Conservation (phyloP, 73 alveolate species). For the Paramecium pentaurelia region DNA sequence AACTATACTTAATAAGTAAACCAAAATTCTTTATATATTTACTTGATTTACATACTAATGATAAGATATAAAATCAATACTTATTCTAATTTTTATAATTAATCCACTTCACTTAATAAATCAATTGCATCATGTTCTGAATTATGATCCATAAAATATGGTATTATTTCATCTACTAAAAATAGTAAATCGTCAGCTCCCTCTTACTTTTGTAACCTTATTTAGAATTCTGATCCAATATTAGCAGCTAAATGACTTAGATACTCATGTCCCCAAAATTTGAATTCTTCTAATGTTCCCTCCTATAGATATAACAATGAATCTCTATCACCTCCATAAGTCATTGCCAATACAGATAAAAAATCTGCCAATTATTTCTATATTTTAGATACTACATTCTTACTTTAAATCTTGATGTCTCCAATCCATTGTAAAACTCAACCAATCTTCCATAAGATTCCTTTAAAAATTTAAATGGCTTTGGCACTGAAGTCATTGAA, state of each 20-base stretch:
- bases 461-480: constrained; percentile 90
- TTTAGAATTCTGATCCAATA: constrained; percentile 80
- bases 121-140: constrained; percentile 96
- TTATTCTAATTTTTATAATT: constrained; percentile 68
- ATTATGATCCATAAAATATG: constrained; percentile 85
- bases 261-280: constrained; percentile 96
- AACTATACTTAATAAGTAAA: constrained; percentile 75
- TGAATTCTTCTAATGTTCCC: constrained; percentile 83
- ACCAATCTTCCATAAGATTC: constrained; percentile 74
- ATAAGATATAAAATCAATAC: background rate
- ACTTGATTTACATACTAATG: constrained; percentile 71
- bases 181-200: constrained; percentile 73
- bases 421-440: constrained; percentile 66
- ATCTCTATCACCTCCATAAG: constrained; percentile 84
- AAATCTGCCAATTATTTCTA: constrained; percentile 80
- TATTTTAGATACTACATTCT: background rate
- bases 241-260: constrained; percentile 87
- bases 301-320: constrained; percentile 76
- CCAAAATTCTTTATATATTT: constrained; percentile 87
- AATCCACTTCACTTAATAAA: constrained; percentile 90
- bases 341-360: constrained; percentile 88
- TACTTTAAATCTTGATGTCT: constrained; percentile 74
- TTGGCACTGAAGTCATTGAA: constrained; percentile 97
- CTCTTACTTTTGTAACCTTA: constrained; percentile 74
- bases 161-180: constrained; percentile 86